Base-by-base conservation (phyloP, 192 early-diverging fungal species). In the Coemansia sp. region DNA sequence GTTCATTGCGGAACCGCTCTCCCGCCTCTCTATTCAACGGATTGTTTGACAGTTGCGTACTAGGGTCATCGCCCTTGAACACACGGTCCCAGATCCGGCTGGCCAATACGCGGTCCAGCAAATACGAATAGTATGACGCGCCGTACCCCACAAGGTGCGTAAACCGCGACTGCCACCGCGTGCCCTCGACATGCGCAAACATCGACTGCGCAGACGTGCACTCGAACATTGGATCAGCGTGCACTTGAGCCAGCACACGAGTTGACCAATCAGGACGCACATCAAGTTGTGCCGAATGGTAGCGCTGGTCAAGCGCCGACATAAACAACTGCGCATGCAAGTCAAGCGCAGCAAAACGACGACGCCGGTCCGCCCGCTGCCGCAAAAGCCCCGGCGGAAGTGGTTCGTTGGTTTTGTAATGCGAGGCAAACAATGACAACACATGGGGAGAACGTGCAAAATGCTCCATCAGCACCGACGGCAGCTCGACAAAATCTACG, bases 401-500 rank as follows among this genome's bases (percentile, higher is more conserved):
- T 18, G 85, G 83, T 23, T 82, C 83, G 8, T 85, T 83, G 0
- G 91, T 94, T 55, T 83, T 70, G 78, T 92, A 82, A 59, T 95
- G 88, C 16, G 84, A 85, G 1, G 89, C 90, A 71, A 98, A 89
- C 0, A 87, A 69, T 27, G 85, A 64, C 2, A 96, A 80, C 4
- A 94, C 89, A 19, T 86, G 67, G 1, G 90, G 90, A 13, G 88
- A 86, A 3, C 83, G 75, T 1, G 92, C 89, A 80, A 98, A 96
- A 41, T 89, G 86, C 70, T 99, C 94, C 91, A 95, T 93, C 45
- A 99, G 75, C 58, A 97, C 95, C 4, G 94, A 96, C 1, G 97
- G 97, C 38, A 99, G 82, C 78, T 99, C 97, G 2, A 97, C 95
- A 87, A 99, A 96, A 77, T 99, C 97, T 22, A 94, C 88, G 7